These are phyloP conservation scores for Taphrina pruni DNA, from an alignment of 1,139 yeast genomes.

Conservation along the genomic window DNA sequence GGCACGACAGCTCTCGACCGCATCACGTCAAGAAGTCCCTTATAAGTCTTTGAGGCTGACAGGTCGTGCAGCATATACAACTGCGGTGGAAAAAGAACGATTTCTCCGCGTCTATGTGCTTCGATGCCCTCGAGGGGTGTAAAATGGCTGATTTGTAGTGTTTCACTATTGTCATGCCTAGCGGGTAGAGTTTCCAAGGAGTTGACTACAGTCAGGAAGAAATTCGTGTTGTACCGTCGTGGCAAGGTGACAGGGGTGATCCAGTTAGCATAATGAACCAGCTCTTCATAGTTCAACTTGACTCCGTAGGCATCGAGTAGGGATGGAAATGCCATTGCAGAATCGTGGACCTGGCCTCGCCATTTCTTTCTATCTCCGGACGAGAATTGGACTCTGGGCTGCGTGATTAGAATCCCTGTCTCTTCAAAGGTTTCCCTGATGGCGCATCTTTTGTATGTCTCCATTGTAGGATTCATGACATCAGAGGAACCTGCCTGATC, in stretches of 20 bases:
- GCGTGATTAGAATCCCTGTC: conserved; percentile 30
- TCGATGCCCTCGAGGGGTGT: conserved; percentile 31
- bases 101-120: conserved; percentile 24
- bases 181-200: conserved; percentile 33
- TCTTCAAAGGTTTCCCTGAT: conserved; percentile 37
- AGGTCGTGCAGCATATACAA: conserved; percentile 36
- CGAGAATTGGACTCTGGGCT: conserved; percentile 21
- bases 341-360: conserved; percentile 21
- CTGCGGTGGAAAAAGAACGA: conserved; percentile 33
- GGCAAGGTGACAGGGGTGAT: conserved; percentile 33
- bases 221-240: conserved; percentile 28
- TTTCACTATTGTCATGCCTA: conserved; percentile 34
- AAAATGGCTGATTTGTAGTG: conserved; percentile 27
- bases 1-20: conserved; percentile 22
- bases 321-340: conserved; percentile 15
- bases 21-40: conserved; percentile 11
- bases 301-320: conserved; percentile 5
- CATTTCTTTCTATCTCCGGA: conserved; percentile 24
- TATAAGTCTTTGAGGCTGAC: conserved; percentile 18
- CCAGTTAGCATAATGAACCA: conserved; percentile 37
- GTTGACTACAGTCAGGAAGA: conserved; percentile 31
- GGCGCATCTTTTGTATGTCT: conserved; percentile 37
- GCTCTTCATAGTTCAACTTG: not conserved
- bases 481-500: not conserved
- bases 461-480: not conserved